Percentiles rank a stretch among this genome's conserved stretches.
Evolutionary conservation across 2,329 filamentous ascomycete species (phyloP).

Genomic region (Talaromyces sp.): DNA sequence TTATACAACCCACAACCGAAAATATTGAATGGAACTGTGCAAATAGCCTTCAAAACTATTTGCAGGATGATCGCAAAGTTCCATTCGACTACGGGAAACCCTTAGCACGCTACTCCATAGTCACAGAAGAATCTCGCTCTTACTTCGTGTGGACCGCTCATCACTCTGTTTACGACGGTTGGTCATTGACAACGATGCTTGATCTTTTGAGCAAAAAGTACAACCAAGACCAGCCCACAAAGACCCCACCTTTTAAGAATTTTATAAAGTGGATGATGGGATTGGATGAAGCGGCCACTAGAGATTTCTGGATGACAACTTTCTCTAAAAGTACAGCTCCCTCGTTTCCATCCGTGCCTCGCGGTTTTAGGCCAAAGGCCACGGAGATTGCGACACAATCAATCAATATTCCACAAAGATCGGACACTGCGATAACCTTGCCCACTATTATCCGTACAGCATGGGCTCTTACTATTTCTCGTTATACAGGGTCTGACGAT

Average conservation of each 20-base stretch:
- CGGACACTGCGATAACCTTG: constrained; percentile 9
- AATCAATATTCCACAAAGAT: background rate
- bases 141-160: constrained; percentile 37
- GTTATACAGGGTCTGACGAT: constrained; percentile 29
- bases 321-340: constrained; percentile 4
- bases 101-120: constrained; percentile 10
- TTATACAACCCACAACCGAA: constrained; percentile 11
- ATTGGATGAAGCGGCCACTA: constrained; percentile 4
- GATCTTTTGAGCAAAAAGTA: constrained; percentile 9
- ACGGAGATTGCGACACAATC: background rate
- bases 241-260: background rate
- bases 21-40: constrained; percentile 9
- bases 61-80: background rate
- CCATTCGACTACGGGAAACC: constrained; percentile 1
- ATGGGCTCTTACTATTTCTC: constrained; percentile 29
- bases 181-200: constrained; percentile 15
- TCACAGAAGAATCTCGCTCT: background rate
- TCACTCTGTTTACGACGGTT: constrained; percentile 39
- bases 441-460: constrained; percentile 30
- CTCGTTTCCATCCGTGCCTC: constrained; percentile 5
- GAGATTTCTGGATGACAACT: constrained; percentile 11
- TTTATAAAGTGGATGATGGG: constrained; percentile 17
- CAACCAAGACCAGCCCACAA: background rate
- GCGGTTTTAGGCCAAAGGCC: background rate
- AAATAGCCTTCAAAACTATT: constrained; percentile 2